Evolutionary conservation across 2,329 filamentous ascomycete species (phyloP).

Genomic region (Colletotrichum filicis): DNA sequence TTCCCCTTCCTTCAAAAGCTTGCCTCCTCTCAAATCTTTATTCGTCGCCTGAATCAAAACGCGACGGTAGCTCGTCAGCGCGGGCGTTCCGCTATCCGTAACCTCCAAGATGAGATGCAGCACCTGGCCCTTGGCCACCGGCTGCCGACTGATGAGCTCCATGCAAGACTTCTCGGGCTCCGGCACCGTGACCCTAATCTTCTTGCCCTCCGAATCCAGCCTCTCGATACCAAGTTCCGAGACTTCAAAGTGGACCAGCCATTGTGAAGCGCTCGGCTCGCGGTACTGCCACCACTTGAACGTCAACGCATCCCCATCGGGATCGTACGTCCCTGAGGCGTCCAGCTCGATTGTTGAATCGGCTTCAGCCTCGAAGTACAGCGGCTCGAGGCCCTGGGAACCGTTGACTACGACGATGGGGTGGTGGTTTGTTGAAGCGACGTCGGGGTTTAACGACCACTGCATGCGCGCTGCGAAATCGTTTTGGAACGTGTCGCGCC

Average conservation of each 20-base stretch:
- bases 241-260: slow-evolving; percentile 51
- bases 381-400: slow-evolving; percentile 47
- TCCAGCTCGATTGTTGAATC: slow-evolving; percentile 53
- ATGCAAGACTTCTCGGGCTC: slow-evolving; percentile 50
- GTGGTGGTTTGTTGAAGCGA: slow-evolving; percentile 54
- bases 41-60: slow-evolving; percentile 51
- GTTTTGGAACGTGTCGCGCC: slow-evolving; percentile 52
- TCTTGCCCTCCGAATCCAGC: slow-evolving; percentile 35
- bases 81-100: slow-evolving; percentile 53
- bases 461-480: slow-evolving; percentile 55
- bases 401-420: slow-evolving; percentile 57
- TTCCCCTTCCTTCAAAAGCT: not conserved
- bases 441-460: slow-evolving; percentile 44
- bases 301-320: slow-evolving; percentile 52
- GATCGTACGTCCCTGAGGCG: slow-evolving; percentile 57
- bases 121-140: slow-evolving; percentile 47
- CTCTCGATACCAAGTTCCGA: slow-evolving; percentile 47
- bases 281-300: slow-evolving; percentile 64
- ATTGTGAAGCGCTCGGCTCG: slow-evolving; percentile 51
- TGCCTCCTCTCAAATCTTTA: slow-evolving; percentile 36
- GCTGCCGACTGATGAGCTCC: slow-evolving; percentile 15
- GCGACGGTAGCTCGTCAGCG: slow-evolving; percentile 58
- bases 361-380: slow-evolving; percentile 53
- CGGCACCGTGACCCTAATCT: slow-evolving; percentile 26
- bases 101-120: slow-evolving; percentile 63